Evolutionary conservation across 768 basidiomycete species (phyloP), one percentile per base, ranked within the genome.

Genomic region (Tulasnella calospora): DNA sequence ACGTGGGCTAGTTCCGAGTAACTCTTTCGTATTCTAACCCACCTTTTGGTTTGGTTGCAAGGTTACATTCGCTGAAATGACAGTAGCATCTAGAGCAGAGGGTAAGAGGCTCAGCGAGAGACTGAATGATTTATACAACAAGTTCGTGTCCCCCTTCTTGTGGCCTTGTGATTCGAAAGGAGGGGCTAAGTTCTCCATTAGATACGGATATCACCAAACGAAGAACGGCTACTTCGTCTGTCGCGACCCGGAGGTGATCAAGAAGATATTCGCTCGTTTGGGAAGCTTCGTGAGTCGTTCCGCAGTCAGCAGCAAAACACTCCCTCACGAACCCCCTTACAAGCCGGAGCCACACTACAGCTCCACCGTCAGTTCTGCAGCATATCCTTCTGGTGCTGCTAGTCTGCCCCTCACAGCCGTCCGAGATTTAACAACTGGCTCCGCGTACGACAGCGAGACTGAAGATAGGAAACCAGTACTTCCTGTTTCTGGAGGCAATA

Each of bases 171-270:
- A 51, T 23, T 21, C 9, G 47, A 21, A 51, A 19, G 4, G 4
- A 23, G 9, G 23, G 21, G 19, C 41, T 71, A 33, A 21, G 17
- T 33, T 15, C 27, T 61, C 57, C 3, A 27, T 6, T 9, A 30
- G 21, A 55, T 47, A 35, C 23, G 57, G 78, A 27, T 71, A 38
- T 23, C 57, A 55, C 30, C 82, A 93, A 92, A 93, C 91, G 0
- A 91, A 87, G 80, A 96, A 96, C 82, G 91, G 92, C 80, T 95
- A 94, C 82, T 94, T 94, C 84, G 83, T 91, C 76, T 83, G 92
- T 82, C 85, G 84, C n/a, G 89, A 94, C 74, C 87, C 92, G 2
- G 76, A 83, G n/a, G 90, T 87, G 30, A 90, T 92, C 76, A 88
- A 92, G 79, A 82, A 82, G 51, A 93, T 96, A 67, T 96, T 96